Conservation (phyloP, 495 filamentous ascomycete species). For the Pyronema domesticum region DNA sequence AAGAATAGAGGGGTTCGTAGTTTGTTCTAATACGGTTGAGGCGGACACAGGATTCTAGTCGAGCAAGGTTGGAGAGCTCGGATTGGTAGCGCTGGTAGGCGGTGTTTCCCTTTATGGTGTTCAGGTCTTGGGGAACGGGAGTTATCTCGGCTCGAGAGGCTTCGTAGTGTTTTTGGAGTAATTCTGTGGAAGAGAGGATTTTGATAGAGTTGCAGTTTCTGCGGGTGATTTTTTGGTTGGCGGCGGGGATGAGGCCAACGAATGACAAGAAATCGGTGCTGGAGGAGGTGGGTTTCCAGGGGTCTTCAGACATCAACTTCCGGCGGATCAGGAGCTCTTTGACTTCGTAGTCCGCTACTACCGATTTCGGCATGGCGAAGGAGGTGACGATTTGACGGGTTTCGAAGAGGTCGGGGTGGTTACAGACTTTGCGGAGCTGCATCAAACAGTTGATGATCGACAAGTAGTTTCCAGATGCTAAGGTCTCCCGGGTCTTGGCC, state of each 20-base stretch:
- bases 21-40: constrained; percentile 67
- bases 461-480: constrained; percentile 90
- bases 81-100: constrained; percentile 54
- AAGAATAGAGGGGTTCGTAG: constrained; percentile 64
- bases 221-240: constrained; percentile 48
- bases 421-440: constrained; percentile 96
- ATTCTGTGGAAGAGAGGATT: constrained; percentile 43
- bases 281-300: constrained; percentile 32
- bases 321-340: constrained; percentile 57
- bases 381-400: constrained; percentile 96
- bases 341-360: constrained; percentile 56
- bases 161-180: constrained; percentile 19
- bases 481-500: constrained; percentile 68
- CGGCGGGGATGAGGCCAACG: constrained; percentile 62
- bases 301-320: constrained; percentile 45
- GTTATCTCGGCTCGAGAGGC: constrained; percentile 26
- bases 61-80: constrained; percentile 54
- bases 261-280: constrained; percentile 49
- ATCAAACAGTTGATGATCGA: constrained; percentile 97
- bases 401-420: constrained; percentile 94
- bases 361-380: constrained; percentile 76
- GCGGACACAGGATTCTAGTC: constrained; percentile 62
- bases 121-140: constrained; percentile 36
- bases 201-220: constrained; percentile 42
- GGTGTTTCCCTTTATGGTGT: constrained; percentile 48